A percentile compares a stretch with the other conserved stretches of the same genome.
These are phyloP conservation scores for Arachis stenosperma DNA, from an alignment of 306 rosid species.

Conservation along the genomic window DNA sequence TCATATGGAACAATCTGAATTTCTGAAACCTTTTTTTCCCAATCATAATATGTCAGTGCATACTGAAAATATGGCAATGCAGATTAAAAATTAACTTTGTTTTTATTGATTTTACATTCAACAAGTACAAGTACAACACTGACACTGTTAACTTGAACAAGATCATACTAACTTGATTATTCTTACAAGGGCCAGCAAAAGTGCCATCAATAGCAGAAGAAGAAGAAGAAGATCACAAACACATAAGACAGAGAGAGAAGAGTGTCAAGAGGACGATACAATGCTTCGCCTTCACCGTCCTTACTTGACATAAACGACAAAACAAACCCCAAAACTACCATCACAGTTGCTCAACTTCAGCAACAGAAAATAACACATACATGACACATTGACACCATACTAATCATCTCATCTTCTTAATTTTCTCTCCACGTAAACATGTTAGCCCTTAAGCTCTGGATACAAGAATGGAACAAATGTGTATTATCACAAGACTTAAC, in stretches of 20 bases:
- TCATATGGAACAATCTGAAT: too few species aligned
- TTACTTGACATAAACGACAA: slow-evolving; percentile 39
- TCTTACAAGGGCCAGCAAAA: slow-evolving; percentile 12
- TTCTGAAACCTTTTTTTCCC: background rate
- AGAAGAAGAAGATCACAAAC: slow-evolving; percentile 11
- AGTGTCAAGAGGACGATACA: slow-evolving; percentile 41
- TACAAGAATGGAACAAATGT: too few species aligned
- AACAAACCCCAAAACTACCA: slow-evolving; percentile 45
- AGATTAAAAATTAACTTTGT: too few species aligned
- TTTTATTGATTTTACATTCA: slow-evolving; percentile 13
- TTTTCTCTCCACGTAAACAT: background rate
- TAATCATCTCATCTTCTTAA: background rate
- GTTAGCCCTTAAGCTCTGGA: background rate
- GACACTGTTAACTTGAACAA: background rate
- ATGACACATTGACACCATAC: background rate
- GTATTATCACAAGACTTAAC: too few species aligned
- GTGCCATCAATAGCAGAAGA: background rate
- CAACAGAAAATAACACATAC: background rate
- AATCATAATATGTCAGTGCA: background rate
- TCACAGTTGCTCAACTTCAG: slow-evolving; percentile 32
- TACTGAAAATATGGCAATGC: background rate
- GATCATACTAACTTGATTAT: slow-evolving; percentile 3
- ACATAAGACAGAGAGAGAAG: slow-evolving; percentile 26
- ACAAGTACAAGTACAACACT: background rate
- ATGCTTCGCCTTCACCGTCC: slow-evolving; percentile 48